Evolutionary conservation across 78 protist genomes (phyloP).

Genomic region (Neovahlkampfia damariscottae): DNA sequence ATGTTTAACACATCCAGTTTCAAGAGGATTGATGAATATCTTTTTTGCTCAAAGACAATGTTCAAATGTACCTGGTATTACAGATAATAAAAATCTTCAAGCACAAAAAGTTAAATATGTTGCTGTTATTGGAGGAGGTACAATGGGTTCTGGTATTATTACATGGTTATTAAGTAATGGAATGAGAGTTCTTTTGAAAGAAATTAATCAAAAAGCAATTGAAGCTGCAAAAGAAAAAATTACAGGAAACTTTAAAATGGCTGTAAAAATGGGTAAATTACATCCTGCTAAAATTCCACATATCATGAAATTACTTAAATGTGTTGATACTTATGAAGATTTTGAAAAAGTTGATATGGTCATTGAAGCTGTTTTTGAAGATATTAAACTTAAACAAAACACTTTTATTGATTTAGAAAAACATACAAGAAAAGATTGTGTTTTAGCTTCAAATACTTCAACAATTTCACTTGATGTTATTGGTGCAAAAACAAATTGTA

Average conservation of each 20-base stretch:
- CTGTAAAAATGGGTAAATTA: background rate
- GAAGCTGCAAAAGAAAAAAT: constrained; percentile 8
- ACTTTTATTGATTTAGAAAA: constrained; percentile 35
- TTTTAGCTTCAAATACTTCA: constrained; percentile 51
- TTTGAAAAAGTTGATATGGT: constrained; percentile 12
- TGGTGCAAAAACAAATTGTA: constrained; percentile 2
- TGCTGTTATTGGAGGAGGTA: constrained; percentile 22
- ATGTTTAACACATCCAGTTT: background rate
- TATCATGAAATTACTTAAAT: background rate
- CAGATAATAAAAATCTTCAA: constrained; percentile 11
- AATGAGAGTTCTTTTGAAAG: constrained; percentile 3
- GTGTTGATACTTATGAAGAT: constrained; percentile 2
- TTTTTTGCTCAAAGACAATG: constrained; percentile 13
- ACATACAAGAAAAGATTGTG: constrained; percentile 13
- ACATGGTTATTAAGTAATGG: background rate
- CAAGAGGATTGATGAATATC: background rate
- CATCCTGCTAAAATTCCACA: background rate
- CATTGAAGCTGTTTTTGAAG: constrained; percentile 55
- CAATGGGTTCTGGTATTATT: constrained; percentile 27
- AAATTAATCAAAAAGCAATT: constrained; percentile 1
- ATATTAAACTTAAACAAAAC: constrained; percentile 30
- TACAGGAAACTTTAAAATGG: background rate
- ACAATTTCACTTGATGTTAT: constrained; percentile 32
- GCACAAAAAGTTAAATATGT: constrained; percentile 8
- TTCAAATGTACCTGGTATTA: background rate